Evolutionary conservation across 768 basidiomycete species (phyloP), one percentile per base, ranked within the genome.

Genomic region (Rhizopogon vesiculosus): DNA sequence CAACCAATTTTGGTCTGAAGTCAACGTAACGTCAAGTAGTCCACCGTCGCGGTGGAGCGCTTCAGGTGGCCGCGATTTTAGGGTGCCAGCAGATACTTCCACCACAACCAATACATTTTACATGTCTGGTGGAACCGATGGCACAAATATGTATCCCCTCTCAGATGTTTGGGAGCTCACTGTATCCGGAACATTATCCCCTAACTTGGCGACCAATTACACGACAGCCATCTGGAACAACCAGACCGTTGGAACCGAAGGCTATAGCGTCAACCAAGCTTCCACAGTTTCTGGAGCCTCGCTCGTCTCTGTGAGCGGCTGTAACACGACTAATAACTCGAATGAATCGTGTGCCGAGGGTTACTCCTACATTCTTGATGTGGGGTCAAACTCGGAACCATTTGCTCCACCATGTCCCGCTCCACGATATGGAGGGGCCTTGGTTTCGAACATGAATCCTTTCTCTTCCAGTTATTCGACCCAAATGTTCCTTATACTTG

Each of bases 1-100:
- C 55, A 85, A 84, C 62, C 75, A 89, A 55, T 92, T 92, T 65
- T 93, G 91, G 91, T 77, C 85, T 0, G 61, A 79, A 62, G 81
- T 91, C 35, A 60, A 58, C 16, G 61, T 87, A 4, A 74, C 81
- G 10, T 65, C 79, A 18, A 77, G 75, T 25, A 73, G 76, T 5
- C 90, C 90, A 35, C 73, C 83, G 25, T 66, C 85, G 51, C 78
- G 87, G 19, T 91, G 82, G 80, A 84, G 84, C 42, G 84, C 89
- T 2, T 80, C 81, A 16, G 91, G 91, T 46, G 91, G 91, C 1
- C 85, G 83, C 41, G 91, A 93, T 62, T 70, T 74, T 42, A 77
- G 81, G n/a, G 74, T 74, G 3, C 1, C 42, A 5, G 44, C 65
- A 1, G 59, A 72, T 53, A 53, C 16, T 22, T 5, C 60, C n/a